Conservation (phyloP, 2,329 filamentous ascomycete genomes). For the Fusarium sublunatum region DNA sequence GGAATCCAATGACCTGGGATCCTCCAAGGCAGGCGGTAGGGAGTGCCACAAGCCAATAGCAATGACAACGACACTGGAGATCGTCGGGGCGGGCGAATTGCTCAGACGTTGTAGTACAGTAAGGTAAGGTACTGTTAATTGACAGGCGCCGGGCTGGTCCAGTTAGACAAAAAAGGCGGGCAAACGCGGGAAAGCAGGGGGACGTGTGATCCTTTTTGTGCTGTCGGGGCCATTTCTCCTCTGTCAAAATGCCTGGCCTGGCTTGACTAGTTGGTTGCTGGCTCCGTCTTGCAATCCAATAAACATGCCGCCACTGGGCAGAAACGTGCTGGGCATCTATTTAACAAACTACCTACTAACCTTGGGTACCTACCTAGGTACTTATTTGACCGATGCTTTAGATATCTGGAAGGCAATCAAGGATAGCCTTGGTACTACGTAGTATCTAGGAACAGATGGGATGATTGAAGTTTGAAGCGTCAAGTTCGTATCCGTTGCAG, state of each 20-base stretch:
- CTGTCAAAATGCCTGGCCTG: background rate
- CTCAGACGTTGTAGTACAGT: conserved; percentile 35
- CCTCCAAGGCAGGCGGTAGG: conserved; percentile 36
- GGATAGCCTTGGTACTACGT: no score
- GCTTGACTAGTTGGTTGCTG: conserved; percentile 4
- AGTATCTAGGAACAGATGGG: background rate
- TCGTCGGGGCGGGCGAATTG: conserved; percentile 42
- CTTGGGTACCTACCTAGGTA: background rate
- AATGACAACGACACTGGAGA: conserved; percentile 45
- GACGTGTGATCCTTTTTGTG: conserved; percentile 20
- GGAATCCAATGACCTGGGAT: conserved; percentile 10
- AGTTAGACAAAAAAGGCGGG: conserved; percentile 31
- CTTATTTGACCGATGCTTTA: no score
- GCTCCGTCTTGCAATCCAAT: conserved; percentile 8
- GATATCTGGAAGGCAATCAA: no score
- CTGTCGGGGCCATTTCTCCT: conserved; percentile 9
- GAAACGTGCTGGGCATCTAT: conserved; percentile 9
- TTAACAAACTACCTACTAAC: background rate
- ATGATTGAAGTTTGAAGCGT: background rate
- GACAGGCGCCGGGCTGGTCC: conserved; percentile 24
- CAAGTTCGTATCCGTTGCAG: no score
- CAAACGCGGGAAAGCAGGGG: conserved; percentile 32
- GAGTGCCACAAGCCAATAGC: conserved; percentile 40
- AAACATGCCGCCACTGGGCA: conserved; percentile 24
- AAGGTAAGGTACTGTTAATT: background rate